Conservation (phyloP, 305 asterid genomes). For the Plantago coronopus region DNA sequence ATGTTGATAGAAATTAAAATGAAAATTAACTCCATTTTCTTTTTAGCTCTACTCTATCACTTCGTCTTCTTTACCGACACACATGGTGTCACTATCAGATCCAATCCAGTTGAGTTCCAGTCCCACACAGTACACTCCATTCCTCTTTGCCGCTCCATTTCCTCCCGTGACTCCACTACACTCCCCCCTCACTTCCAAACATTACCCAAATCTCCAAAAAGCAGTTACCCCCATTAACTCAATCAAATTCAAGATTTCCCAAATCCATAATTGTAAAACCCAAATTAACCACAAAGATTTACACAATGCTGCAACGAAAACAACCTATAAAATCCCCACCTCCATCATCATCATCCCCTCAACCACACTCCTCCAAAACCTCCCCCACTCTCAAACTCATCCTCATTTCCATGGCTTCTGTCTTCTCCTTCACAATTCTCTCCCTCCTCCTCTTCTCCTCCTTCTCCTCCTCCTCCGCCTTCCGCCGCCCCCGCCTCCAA, state of each 20-base stretch:
- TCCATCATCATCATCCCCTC: slow-evolving; percentile 10
- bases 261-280: background rate
- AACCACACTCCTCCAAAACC: background rate
- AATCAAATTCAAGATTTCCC: background rate
- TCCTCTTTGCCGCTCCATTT: background rate
- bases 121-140: too few species aligned
- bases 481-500: slow-evolving; percentile 16
- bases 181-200: slow-evolving; percentile 10
- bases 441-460: slow-evolving; percentile 22
- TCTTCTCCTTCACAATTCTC: slow-evolving; percentile 24
- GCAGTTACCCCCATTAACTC: background rate
- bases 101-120: too few species aligned
- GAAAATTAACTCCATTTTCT: too few species aligned
- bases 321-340: slow-evolving; percentile 35
- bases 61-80: too few species aligned
- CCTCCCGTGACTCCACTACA: slow-evolving; percentile 18
- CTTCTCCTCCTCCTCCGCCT: slow-evolving; percentile 25
- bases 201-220: background rate
- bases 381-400: slow-evolving; percentile 18
- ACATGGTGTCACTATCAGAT: too few species aligned
- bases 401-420: slow-evolving; percentile 35
- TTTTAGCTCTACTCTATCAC: too few species aligned
- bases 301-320: slow-evolving; percentile 19
- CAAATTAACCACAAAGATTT: background rate
- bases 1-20: too few species aligned